Evolutionary conservation across 768 basidiomycete species (phyloP), one percentile per base, ranked within the genome.

Genomic region (Boletus rex-veris): DNA sequence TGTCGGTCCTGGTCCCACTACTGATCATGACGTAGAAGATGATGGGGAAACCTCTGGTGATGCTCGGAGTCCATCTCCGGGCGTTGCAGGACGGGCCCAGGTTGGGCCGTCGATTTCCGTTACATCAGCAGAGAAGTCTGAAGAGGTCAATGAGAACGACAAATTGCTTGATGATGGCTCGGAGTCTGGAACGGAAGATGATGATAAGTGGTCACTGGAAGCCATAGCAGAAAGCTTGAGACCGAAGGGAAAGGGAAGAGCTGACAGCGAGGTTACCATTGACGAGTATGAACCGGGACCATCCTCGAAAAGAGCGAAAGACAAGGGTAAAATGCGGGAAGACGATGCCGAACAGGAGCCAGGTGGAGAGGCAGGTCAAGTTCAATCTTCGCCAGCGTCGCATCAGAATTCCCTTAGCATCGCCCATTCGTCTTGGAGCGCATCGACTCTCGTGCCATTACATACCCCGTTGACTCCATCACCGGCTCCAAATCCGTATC

Each of bases 401-500:
- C 54, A 60, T 24, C 64, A 63, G 11, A 50, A 47, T 4, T 43
- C 54, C 4, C 21, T 54, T 4, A 46, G 28, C 7, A 45, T 44
- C 16, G 28, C 35, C 30, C 56, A 48, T 38, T 44, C 55, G 8
- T 50, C 63, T 39, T 46, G 54, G 30, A 59, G 48, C 12, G 18
- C 8, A 31, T 42, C 53, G 5, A 55, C 54, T 18, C 37, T 30
- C 19, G 43, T 30, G 26, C 15, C 45, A 35, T 45, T 46, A 40
- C 31, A 57, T 38, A 2, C 16, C 7, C 7, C 39, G 35, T 14
- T 51, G 24, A 44, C 53, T 16, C 36, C 47, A 28, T 42, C 38
- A 31, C 59, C 59, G 5, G 65, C 71, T 18, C 73, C 74, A 0
- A 86, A 86, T 53, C 86, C 86, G 2, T 87, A 80, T 65, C 84